These are phyloP conservation scores for Hemisphaericaspora nanyangensis DNA, from an alignment of 805 yeast species.

Conservation along the genomic window DNA sequence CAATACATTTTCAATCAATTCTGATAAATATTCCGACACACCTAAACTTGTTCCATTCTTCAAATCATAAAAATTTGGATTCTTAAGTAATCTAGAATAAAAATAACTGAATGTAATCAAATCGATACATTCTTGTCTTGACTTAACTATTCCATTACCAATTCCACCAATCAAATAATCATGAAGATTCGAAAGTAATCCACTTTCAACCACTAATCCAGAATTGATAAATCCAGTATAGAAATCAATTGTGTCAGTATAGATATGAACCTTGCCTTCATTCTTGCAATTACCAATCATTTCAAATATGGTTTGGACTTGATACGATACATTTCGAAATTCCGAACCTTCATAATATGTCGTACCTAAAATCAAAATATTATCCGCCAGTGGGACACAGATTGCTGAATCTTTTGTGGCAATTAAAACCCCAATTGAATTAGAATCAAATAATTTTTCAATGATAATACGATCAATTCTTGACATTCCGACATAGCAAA, in stretches of 20 bases:
- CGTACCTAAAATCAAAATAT: conserved; percentile 68
- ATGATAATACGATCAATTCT: conserved; percentile 51
- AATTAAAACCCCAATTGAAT: conserved; percentile 53
- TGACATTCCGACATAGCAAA: conserved; percentile 55
- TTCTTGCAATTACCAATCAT: conserved; percentile 54
- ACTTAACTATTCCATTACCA: conserved; percentile 56
- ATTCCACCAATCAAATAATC: conserved; percentile 75
- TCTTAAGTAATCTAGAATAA: conserved; percentile 72
- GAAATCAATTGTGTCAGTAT: conserved; percentile 58
- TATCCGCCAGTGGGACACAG: conserved; percentile 48
- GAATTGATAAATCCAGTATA: conserved; percentile 69
- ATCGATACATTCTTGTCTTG: conserved; percentile 83
- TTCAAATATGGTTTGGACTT: conserved; percentile 59
- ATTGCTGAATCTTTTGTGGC: conserved; percentile 56
- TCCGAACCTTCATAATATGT: conserved; percentile 69
- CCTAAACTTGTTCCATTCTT: conserved; percentile 61
- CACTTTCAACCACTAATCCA: conserved; percentile 83
- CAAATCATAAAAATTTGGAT: conserved; percentile 89
- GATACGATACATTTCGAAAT: conserved; percentile 64
- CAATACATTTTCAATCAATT: conserved; percentile 68
- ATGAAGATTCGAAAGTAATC: conserved; percentile 50
- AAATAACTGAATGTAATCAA: conserved; percentile 85
- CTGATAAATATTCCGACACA: conserved; percentile 78
- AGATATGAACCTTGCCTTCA: conserved; percentile 42
- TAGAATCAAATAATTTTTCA: conserved; percentile 47